Evolutionary conservation across 345 rosid species (phyloP).

Genomic region (Melastoma malabathricum): DNA sequence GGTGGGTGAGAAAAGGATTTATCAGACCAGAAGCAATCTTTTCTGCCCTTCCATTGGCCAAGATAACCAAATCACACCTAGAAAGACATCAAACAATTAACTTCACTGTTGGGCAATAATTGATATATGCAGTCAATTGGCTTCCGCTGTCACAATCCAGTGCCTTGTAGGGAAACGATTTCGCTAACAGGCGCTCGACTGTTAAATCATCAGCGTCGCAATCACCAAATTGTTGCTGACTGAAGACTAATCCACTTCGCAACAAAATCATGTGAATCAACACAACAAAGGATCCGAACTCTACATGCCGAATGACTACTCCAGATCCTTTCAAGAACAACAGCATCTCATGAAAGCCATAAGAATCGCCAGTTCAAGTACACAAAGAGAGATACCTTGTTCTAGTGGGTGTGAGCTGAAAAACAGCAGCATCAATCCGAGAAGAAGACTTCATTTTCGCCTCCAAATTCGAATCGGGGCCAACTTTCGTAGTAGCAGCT

Average conservation of each 20-base stretch:
- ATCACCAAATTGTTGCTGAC: too few species aligned
- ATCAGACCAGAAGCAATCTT: constrained; percentile 85
- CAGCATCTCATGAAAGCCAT: background rate
- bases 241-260: too few species aligned
- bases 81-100: constrained; percentile 1
- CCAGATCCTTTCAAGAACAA: too few species aligned
- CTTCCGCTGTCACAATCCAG: background rate
- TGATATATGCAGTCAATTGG: background rate
- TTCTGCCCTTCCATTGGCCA: constrained; percentile 65
- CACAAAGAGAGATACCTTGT: constrained; percentile 42
- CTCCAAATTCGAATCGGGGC: too few species aligned
- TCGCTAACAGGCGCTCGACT: too few species aligned
- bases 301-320: too few species aligned
- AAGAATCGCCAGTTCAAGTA: background rate
- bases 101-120: background rate
- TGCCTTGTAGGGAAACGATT: too few species aligned
- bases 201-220: too few species aligned
- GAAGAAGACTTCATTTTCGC: constrained; percentile 61
- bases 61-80: constrained; percentile 87
- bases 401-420: constrained; percentile 98
- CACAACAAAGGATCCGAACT: too few species aligned
- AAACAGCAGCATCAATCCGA: constrained; percentile 70
- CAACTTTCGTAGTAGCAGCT: too few species aligned
- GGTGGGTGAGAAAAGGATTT: constrained; percentile 79
- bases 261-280: too few species aligned